These are phyloP conservation scores for Phytophthora ohioensis DNA, from an alignment of 352 stramenopile species.

Conservation along the genomic window DNA sequence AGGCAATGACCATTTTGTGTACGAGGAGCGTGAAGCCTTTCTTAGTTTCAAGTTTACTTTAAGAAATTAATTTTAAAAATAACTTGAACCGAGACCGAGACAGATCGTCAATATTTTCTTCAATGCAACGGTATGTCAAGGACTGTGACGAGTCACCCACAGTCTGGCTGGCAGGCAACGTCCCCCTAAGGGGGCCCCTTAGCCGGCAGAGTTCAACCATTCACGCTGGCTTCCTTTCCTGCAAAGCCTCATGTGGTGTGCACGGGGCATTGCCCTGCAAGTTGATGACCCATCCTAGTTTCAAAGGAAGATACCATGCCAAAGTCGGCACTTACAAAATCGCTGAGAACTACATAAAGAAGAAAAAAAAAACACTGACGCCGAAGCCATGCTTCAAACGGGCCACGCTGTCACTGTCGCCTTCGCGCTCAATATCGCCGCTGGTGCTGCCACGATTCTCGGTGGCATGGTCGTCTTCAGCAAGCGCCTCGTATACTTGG, in stretches of 20 bases:
- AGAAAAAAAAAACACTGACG: not conserved
- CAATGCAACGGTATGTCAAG: too few species aligned
- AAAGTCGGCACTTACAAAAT: not conserved
- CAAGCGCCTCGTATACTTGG: conserved; percentile 47
- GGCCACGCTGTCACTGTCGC: not conserved
- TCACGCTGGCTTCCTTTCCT: not conserved
- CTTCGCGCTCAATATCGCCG: conserved; percentile 1
- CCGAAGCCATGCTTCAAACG: not conserved
- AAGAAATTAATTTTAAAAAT: not conserved
- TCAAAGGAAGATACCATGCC: not conserved
- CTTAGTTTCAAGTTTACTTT: not conserved
- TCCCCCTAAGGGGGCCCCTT: too few species aligned
- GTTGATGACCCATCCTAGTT: not conserved
- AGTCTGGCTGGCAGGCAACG: too few species aligned
- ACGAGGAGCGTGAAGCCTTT: not conserved
- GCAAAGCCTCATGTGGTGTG: not conserved
- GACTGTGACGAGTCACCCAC: too few species aligned
- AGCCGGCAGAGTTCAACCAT: not conserved
- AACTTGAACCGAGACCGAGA: too few species aligned
- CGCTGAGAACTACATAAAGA: not conserved
- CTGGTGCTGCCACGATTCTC: conserved; percentile 44
- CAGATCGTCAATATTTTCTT: too few species aligned
- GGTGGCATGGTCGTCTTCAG: conserved; percentile 58
- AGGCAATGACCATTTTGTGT: not conserved
- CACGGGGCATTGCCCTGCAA: not conserved